Evolutionary conservation across 2,329 filamentous ascomycete species (phyloP).

Genomic region (Aspergillus sp.): DNA sequence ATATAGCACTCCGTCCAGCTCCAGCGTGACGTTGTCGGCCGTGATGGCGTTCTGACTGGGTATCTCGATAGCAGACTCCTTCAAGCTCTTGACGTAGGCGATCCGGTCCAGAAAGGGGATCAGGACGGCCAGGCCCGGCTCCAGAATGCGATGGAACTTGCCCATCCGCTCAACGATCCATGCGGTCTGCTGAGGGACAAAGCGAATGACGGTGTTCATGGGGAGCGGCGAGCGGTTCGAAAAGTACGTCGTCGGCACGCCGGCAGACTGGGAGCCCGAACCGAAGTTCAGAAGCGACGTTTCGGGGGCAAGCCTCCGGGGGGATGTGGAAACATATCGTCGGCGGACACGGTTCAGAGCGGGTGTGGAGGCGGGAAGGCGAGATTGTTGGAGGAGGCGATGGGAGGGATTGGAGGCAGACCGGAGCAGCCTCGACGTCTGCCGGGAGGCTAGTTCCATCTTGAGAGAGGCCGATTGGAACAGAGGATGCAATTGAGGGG

Average conservation of each 20-base stretch:
- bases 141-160: conserved; percentile 88
- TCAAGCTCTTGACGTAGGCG: conserved; percentile 95
- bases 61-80: conserved; percentile 95
- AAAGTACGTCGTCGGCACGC: conserved; percentile 72
- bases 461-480: conserved; percentile 7
- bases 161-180: conserved; percentile 99
- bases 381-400: conserved; percentile 22
- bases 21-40: conserved; percentile 95
- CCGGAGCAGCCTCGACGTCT: conserved; percentile 34
- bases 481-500: background rate
- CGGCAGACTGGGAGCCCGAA: conserved; percentile 21
- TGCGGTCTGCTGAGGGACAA: conserved; percentile 98
- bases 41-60: conserved; percentile 97
- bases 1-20: conserved; percentile 92
- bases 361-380: conserved; percentile 19
- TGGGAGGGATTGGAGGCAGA: conserved; percentile 21
- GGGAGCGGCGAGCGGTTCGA: conserved; percentile 65
- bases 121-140: conserved; percentile 86
- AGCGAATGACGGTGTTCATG: conserved; percentile 91
- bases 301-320: conserved; percentile 29
- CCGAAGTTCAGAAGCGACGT: conserved; percentile 32
- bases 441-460: conserved; percentile 40
- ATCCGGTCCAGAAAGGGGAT: conserved; percentile 92
- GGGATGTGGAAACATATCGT: conserved; percentile 31
- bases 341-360: conserved; percentile 25